These are phyloP conservation scores for Arxiozyma bovina DNA, from an alignment of 1,139 yeast species.

Conservation along the genomic window DNA sequence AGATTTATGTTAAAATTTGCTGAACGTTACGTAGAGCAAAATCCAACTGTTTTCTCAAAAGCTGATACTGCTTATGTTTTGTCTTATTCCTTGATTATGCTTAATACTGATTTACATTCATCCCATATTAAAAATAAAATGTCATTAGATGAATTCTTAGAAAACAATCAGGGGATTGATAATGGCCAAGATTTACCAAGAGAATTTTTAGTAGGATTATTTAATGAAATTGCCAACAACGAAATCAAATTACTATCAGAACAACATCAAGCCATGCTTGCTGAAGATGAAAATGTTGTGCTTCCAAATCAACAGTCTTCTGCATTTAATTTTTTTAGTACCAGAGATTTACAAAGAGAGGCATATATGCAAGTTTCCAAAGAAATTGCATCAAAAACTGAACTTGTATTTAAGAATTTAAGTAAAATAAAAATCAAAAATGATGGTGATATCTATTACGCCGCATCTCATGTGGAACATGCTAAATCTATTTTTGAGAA, in stretches of 20 bases:
- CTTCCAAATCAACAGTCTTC: constrained; percentile 34
- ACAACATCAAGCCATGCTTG: constrained; percentile 82
- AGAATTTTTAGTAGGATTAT: constrained; percentile 60
- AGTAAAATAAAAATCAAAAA: constrained; percentile 39
- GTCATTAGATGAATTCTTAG: constrained; percentile 78
- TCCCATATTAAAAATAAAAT: constrained; percentile 77
- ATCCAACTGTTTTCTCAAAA: constrained; percentile 75
- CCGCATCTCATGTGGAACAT: constrained; percentile 78
- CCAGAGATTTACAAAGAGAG: constrained; percentile 68
- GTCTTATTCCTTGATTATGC: constrained; percentile 85
- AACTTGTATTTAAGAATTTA: constrained; percentile 65
- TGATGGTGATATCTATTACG: constrained; percentile 31
- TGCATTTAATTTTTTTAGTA: constrained; percentile 59
- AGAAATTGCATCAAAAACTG: constrained; percentile 86
- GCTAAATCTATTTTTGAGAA: constrained; percentile 90
- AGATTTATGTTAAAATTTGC: constrained; percentile 95
- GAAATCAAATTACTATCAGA: constrained; percentile 90
- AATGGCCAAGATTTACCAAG: constrained; percentile 79
- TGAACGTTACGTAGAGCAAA: constrained; percentile 79
- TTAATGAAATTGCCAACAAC: constrained; percentile 64
- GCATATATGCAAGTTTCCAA: constrained; percentile 88
- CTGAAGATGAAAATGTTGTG: constrained; percentile 46
- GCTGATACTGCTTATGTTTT: constrained; percentile 92
- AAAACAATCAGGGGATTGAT: constrained; percentile 87
- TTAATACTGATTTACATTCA: constrained; percentile 91